Percentiles rank a stretch among this genome's conserved stretches.
phyloP scores from a whole-genome alignment of 257 asterid genomes.

The Osmanthus fragrans region DNA sequence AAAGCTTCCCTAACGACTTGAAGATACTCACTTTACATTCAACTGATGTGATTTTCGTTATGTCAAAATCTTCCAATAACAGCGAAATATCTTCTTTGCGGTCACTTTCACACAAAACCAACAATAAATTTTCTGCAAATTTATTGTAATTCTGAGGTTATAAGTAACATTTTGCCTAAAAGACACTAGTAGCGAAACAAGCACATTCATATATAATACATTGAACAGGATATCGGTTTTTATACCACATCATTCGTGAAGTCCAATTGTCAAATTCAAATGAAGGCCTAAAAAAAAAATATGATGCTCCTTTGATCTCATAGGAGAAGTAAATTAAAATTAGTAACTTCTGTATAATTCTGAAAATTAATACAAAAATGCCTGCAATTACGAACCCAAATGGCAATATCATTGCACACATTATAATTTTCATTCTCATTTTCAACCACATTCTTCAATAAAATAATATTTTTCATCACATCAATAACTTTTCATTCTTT shows the following conservation, averaged over 20 bases:
- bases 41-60: conserved; percentile 56
- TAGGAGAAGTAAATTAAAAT: background rate
- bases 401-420: background rate
- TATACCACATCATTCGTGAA: conserved; percentile 8
- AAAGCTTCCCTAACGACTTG: conserved; percentile 67
- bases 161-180: conserved; percentile 11
- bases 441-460: too few species aligned
- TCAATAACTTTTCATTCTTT: too few species aligned
- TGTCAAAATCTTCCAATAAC: conserved; percentile 62
- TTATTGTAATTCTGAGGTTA: conserved; percentile 27
- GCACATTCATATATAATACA: conserved; percentile 9
- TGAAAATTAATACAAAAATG: background rate
- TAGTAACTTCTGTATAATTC: background rate
- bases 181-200: background rate
- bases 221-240: conserved; percentile 14
- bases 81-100: conserved; percentile 51
- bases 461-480: too few species aligned
- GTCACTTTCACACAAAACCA: conserved; percentile 67
- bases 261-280: conserved; percentile 17
- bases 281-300: background rate
- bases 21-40: conserved; percentile 48
- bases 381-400: background rate
- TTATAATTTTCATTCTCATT: too few species aligned
- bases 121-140: conserved; percentile 65
- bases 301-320: conserved; percentile 5